A percentile compares a stretch with the other conserved stretches of the same genome.
Evolutionary conservation across 2,329 filamentous ascomycete species (phyloP).

Genomic region (Fusarium mundagurra): DNA sequence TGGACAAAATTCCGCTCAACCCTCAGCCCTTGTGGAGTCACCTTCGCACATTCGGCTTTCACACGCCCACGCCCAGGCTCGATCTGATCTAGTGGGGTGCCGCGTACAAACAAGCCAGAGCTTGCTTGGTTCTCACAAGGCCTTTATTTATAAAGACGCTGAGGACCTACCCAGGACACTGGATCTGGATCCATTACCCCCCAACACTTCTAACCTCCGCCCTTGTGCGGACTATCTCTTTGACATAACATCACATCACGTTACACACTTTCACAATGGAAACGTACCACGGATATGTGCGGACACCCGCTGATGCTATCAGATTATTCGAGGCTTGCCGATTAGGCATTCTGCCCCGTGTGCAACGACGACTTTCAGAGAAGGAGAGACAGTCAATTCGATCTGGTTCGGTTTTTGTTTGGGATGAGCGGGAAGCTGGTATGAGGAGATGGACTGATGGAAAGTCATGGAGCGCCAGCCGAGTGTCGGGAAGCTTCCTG

Average conservation of each 20-base stretch:
- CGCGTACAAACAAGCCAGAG: constrained; percentile 39
- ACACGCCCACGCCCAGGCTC: constrained; percentile 34
- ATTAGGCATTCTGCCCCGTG: constrained; percentile 86
- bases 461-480: constrained; percentile 98
- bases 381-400: constrained; percentile 97
- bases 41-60: constrained; percentile 33
- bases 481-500: constrained; percentile 95
- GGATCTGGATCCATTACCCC: constrained; percentile 33
- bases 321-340: constrained; percentile 98
- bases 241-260: constrained; percentile 24
- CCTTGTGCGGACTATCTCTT: constrained; percentile 24
- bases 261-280: constrained; percentile 72
- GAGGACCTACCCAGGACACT: constrained; percentile 24
- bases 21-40: constrained; percentile 41
- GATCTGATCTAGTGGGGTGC: constrained; percentile 45
- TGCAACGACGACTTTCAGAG: constrained; percentile 92
- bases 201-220: constrained; percentile 21
- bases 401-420: constrained; percentile 98
- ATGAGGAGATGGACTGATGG: constrained; percentile 99
- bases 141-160: constrained; percentile 36
- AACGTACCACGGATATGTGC: constrained; percentile 94
- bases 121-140: constrained; percentile 40
- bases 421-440: constrained; percentile 97
- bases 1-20: constrained; percentile 43
- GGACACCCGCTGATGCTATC: constrained; percentile 96